Evolutionary conservation across 139 green algal genomes (phyloP), one percentile per base, ranked within the genome.

Genomic region (Volvox reticuliferus): DNA sequence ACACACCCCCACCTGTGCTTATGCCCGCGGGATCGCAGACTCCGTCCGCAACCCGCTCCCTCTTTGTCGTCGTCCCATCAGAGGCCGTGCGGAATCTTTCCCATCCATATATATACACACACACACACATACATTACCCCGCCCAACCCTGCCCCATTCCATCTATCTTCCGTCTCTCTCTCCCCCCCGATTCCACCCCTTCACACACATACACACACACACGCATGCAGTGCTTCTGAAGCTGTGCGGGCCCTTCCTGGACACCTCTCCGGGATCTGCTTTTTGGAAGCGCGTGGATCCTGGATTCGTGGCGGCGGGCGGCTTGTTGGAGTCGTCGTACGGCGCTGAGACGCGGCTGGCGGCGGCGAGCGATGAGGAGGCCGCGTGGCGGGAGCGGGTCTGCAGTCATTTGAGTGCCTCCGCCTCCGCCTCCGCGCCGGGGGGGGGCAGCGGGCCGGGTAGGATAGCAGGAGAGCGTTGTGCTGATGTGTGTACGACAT

Each of bases 241-340:
- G 86, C 91, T 99, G 85, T 98, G 96, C 86, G 95, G 95, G 37
- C 98, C 98, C 22, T 99, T 99, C 91, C 20, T 98, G 50, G 97
- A 98, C 78, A 92, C 95, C 28, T 75, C 87, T 14, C 88, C 83
- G 5, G 68, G 67, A 9, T 82, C 69, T n/a, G 84, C 91, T 82
- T 94, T 94, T 76, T 96, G 91, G 91, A 93, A 91, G 62, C 85
- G 92, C 1, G 86, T 93, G 71, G 92, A 94, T 50, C 62, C 87
- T 3, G 79, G 73, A 33, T 94, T 86, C 81, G 28, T 93, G 36
- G 86, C 85, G 33, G 37, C 65, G 68, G 91, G 89, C 71, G 55
- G 79, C 3, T 77, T 87, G 65, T 87, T 93, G 69, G 85, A 89
- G 26, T 69, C n/a, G 61, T 91, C 91, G 22, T 93, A 92, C 68